Percentiles rank a stretch among this genome's conserved stretches.
phyloP scores from a whole-genome alignment of 2,329 filamentous ascomycete species.

The Gaeumannomyces tritici region DNA sequence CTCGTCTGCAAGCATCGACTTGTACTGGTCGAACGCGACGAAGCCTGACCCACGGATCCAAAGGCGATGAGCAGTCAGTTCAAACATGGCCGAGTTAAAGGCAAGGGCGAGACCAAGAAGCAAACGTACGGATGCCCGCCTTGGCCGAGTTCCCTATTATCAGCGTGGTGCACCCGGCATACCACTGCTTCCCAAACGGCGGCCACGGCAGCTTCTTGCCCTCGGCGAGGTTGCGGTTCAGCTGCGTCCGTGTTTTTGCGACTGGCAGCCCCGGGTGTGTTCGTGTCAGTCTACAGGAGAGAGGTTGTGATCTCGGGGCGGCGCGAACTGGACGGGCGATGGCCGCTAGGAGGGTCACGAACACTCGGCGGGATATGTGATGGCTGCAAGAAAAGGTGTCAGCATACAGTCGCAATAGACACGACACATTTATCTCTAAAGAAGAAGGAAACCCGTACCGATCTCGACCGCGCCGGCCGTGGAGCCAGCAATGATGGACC shows the following conservation, averaged over 20 bases:
- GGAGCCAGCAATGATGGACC: conserved; percentile 85
- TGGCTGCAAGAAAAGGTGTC: conserved; percentile 35
- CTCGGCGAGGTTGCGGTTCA: conserved; percentile 74
- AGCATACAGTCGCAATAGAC: neutral
- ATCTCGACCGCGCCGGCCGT: conserved; percentile 95
- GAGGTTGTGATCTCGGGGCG: neutral
- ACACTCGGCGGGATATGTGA: conserved; percentile 94
- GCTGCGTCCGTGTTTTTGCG: conserved; percentile 88
- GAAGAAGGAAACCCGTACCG: conserved; percentile 34
- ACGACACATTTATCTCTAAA: too few relatives aligned
- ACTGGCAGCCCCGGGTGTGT: too few relatives aligned
- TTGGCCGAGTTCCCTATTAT: conserved; percentile 97
- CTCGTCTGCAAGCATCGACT: conserved; percentile 68
- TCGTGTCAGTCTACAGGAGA: conserved; percentile 5
- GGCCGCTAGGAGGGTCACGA: conserved; percentile 21
- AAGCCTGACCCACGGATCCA: conserved; percentile 47
- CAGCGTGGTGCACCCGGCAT: conserved; percentile 92
- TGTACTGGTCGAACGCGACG: conserved; percentile 94
- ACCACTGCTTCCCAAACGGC: conserved; percentile 89
- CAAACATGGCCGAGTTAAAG: too few relatives aligned
- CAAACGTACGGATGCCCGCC: conserved; percentile 73
- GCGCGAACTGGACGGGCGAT: too few relatives aligned
- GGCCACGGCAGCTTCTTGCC: conserved; percentile 90
- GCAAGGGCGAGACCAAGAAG: neutral
- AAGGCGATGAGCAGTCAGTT: too few relatives aligned